These are phyloP conservation scores for Wickerhamiella hasegawae DNA, from an alignment of 805 yeast species.

Conservation along the genomic window DNA sequence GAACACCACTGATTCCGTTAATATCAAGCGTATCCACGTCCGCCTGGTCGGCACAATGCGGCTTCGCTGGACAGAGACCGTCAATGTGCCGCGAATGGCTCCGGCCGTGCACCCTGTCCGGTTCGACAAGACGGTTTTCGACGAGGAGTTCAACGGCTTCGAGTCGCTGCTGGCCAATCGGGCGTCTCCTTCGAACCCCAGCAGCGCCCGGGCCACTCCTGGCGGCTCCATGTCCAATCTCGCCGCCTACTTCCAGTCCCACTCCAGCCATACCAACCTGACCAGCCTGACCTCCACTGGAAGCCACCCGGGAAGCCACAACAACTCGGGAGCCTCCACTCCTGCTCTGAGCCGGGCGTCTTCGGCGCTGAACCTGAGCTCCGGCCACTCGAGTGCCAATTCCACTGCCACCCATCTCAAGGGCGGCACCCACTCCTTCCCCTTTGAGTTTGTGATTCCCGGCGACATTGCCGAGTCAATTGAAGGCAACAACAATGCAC, in stretches of 20 bases:
- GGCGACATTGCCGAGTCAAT: slow-evolving; percentile 78
- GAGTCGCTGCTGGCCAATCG: slow-evolving; percentile 2
- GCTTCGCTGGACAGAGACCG: slow-evolving; percentile 45
- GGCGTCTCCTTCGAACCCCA: slow-evolving; percentile 6
- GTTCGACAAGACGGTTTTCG: slow-evolving; percentile 49
- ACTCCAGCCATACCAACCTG: slow-evolving; percentile 10
- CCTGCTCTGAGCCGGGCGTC: slow-evolving; percentile 2
- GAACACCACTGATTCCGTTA: slow-evolving; percentile 57
- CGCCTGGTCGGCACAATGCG: slow-evolving; percentile 52
- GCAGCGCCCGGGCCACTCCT: slow-evolving; percentile 16
- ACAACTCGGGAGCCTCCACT: not conserved
- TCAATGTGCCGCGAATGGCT: slow-evolving; percentile 23
- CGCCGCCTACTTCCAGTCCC: slow-evolving; percentile 15
- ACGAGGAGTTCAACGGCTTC: slow-evolving; percentile 37
- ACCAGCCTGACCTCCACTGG: slow-evolving; percentile 4
- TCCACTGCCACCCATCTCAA: not conserved
- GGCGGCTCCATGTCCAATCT: slow-evolving; percentile 16
- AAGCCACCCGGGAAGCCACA: not conserved
- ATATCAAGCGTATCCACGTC: slow-evolving; percentile 47
- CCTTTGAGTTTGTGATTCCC: slow-evolving; percentile 71
- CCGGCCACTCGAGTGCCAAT: not conserved
- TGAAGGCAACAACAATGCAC: slow-evolving; percentile 75
- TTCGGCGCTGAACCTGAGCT: not conserved
- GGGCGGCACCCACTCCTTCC: slow-evolving; percentile 77
- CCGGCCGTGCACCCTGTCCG: slow-evolving; percentile 17